Percentiles rank a stretch among this genome's conserved stretches.
Evolutionary conservation across 169 alveolate species (phyloP).

Genomic region (Haemoproteus tartakovskyi): DNA sequence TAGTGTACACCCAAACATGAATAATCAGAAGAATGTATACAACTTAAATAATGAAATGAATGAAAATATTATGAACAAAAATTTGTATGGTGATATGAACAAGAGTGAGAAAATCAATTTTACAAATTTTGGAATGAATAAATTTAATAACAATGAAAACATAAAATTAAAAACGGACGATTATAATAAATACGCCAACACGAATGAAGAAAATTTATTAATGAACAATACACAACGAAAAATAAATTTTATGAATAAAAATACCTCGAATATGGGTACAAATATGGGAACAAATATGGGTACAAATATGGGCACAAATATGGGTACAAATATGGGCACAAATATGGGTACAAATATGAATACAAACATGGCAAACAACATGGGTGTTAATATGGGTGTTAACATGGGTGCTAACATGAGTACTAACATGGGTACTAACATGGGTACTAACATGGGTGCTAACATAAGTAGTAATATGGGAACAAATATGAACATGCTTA

Average conservation of each 20-base stretch:
- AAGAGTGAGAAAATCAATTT: conserved; percentile 1
- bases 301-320: not conserved
- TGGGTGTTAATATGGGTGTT: no score
- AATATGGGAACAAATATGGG: not conserved
- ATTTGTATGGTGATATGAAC: conserved; percentile 12
- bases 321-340: no score
- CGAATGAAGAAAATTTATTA: not conserved
- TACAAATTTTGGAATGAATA: conserved; percentile 5
- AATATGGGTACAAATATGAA: no score
- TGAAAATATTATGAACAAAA: conserved; percentile 7
- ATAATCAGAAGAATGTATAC: no score
- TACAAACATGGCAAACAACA: no score
- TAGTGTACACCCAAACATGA: no score
- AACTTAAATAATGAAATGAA: no score
- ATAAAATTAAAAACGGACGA: conserved; percentile 6
- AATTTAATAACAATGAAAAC: conserved; percentile 24
- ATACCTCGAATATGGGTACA: not conserved
- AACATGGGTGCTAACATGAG: no score
- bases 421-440: not conserved
- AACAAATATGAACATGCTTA: not conserved
- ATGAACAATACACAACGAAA: conserved; percentile 9
- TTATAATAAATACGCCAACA: not conserved
- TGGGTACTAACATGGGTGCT: not conserved
- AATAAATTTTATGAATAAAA: not conserved
- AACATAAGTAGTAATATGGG: no score